Conservation (phyloP, 805 yeast species). For the Wickerhamiella dianesei region DNA sequence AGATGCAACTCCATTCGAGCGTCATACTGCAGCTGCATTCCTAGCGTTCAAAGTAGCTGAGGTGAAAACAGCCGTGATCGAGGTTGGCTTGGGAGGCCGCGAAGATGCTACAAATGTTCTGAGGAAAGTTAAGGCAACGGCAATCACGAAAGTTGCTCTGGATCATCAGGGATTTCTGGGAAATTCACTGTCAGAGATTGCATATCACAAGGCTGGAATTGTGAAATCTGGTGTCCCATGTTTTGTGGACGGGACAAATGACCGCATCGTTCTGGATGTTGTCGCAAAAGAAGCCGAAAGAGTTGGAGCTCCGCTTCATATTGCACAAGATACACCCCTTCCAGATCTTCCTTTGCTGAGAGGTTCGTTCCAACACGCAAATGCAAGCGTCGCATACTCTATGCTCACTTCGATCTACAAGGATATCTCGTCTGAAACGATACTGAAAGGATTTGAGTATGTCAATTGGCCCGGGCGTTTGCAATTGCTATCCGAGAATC, state of each 20-base stretch:
- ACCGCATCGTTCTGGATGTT: conserved; percentile 31
- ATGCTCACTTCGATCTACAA: conserved; percentile 5
- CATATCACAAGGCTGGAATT: conserved; percentile 77
- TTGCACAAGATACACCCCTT: conserved; percentile 2
- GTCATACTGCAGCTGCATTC: conserved; percentile 74
- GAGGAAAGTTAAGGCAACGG: conserved; percentile 44
- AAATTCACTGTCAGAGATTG: conserved; percentile 46
- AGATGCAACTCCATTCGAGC: conserved; percentile 73
- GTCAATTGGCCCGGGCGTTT: conserved; percentile 84
- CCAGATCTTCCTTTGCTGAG: conserved; percentile 37
- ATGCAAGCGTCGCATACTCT: conserved; percentile 33
- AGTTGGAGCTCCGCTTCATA: conserved; percentile 4
- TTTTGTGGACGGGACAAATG: conserved; percentile 62
- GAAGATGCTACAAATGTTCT: conserved; percentile 76
- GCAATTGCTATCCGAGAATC: conserved; percentile 33
- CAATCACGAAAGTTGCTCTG: conserved; percentile 69
- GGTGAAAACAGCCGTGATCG: conserved; percentile 71
- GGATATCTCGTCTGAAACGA: not conserved
- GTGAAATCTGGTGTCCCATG: conserved; percentile 47
- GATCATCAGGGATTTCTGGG: conserved; percentile 81
- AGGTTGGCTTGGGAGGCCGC: conserved; percentile 88
- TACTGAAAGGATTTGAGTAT: conserved; percentile 33
- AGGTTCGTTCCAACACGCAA: conserved; percentile 62
- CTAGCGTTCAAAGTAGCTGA: conserved; percentile 47
- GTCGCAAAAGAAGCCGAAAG: conserved; percentile 5